Percentiles rank a stretch among this genome's conserved stretches.
Evolutionary conservation across 345 rosid species (phyloP).

Genomic region (Acer yangbiense): DNA sequence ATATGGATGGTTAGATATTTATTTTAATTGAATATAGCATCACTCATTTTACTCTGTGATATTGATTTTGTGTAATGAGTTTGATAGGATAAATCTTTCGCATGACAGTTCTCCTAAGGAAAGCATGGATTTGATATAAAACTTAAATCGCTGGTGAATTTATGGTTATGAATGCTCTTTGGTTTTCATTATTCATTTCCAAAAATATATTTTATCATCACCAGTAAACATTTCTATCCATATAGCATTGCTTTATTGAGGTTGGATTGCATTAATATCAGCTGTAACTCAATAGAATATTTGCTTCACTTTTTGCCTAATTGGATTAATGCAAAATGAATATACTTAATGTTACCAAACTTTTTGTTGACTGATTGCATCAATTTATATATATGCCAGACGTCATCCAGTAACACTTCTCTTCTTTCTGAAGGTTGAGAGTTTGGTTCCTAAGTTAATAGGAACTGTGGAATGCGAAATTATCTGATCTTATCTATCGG

Average conservation of each 20-base stretch:
- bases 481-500: background rate
- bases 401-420: background rate
- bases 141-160: background rate
- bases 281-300: background rate
- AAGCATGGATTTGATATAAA: background rate
- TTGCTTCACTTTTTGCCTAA: background rate
- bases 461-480: background rate
- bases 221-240: background rate
- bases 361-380: background rate
- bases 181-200: background rate
- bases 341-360: background rate
- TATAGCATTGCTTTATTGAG: background rate
- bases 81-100: background rate
- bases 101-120: background rate
- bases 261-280: background rate
- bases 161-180: background rate
- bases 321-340: background rate
- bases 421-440: background rate
- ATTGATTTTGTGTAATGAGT: background rate
- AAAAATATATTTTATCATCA: background rate
- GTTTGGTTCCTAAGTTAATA: background rate
- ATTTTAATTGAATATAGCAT: background rate
- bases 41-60: background rate
- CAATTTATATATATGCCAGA: background rate
- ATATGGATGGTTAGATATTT: background rate